phyloP scores from a whole-genome alignment of 768 basidiomycete genomes.

The Amanita phalloides region DNA sequence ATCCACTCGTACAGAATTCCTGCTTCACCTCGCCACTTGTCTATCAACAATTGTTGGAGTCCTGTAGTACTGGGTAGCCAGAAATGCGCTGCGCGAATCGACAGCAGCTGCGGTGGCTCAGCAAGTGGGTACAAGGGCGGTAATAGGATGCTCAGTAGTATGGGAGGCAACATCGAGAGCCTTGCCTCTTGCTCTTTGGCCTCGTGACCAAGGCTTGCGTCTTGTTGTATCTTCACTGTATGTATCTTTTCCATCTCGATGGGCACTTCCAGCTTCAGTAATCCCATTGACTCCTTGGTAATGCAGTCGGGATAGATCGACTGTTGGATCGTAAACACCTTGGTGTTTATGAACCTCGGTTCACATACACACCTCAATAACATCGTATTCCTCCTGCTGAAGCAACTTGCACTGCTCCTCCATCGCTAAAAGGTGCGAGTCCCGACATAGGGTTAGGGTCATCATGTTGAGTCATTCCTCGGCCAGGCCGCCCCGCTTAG shows the following conservation, averaged over 20 bases:
- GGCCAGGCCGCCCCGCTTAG: too few relatives aligned
- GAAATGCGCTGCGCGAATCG: constrained; percentile 42
- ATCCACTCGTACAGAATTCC: constrained; percentile 61
- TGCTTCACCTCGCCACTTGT: constrained; percentile 53
- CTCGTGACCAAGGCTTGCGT: constrained; percentile 7
- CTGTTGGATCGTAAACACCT: constrained; percentile 21
- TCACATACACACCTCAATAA: constrained; percentile 37
- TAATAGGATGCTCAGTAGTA: constrained; percentile 45
- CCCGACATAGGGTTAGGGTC: constrained; percentile 1
- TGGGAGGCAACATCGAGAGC: constrained; percentile 48
- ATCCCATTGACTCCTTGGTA: constrained; percentile 28
- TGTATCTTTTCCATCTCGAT: constrained; percentile 42
- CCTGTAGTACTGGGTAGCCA: constrained; percentile 40
- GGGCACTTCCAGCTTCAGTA: constrained; percentile 52
- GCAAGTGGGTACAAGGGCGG: constrained; percentile 45
- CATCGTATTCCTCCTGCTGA: constrained; percentile 51
- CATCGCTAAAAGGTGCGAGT: background rate
- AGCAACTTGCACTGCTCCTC: constrained; percentile 20
- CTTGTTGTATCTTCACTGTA: constrained; percentile 25
- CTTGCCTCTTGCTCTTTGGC: background rate
- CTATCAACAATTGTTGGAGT: constrained; percentile 30
- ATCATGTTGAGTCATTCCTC: background rate
- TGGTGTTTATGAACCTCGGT: background rate
- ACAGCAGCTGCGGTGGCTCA: constrained; percentile 40
- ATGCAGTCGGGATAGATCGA: constrained; percentile 74